Conservation (phyloP, 2,329 filamentous ascomycete species). For the Apiospora pterosperma region DNA sequence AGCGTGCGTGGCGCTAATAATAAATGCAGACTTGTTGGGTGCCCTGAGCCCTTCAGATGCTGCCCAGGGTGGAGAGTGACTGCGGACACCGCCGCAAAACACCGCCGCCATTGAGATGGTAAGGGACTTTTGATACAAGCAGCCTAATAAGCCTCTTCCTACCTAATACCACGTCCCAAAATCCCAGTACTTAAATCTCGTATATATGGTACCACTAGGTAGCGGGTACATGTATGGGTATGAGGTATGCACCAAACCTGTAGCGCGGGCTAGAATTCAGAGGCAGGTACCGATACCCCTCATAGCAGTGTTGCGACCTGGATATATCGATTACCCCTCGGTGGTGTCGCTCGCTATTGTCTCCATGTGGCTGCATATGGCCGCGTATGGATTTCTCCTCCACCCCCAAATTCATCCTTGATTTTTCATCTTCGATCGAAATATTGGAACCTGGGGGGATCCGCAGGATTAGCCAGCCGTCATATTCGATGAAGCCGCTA, state of each 20-base stretch:
- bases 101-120: background rate
- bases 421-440: background rate
- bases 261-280: background rate
- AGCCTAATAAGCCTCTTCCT: background rate
- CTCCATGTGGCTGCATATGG: background rate
- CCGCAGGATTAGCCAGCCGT: background rate
- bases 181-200: background rate
- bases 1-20: slow-evolving; percentile 1
- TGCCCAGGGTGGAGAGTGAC: background rate
- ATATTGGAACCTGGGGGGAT: background rate
- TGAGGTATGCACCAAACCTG: background rate
- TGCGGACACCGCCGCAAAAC: background rate
- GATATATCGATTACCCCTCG: background rate
- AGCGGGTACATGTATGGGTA: too few relatives aligned
- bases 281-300: background rate
- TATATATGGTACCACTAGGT: background rate
- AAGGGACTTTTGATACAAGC: background rate
- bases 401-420: background rate
- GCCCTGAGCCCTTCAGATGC: background rate
- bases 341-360: too few relatives aligned
- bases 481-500: background rate
- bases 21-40: background rate
- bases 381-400: background rate
- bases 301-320: background rate
- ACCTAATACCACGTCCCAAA: background rate